A percentile compares a stretch with the other conserved stretches of the same genome.
Evolutionary conservation across 371 early-diverging fungal species (phyloP).

Genomic region (Globomyces sp.): DNA sequence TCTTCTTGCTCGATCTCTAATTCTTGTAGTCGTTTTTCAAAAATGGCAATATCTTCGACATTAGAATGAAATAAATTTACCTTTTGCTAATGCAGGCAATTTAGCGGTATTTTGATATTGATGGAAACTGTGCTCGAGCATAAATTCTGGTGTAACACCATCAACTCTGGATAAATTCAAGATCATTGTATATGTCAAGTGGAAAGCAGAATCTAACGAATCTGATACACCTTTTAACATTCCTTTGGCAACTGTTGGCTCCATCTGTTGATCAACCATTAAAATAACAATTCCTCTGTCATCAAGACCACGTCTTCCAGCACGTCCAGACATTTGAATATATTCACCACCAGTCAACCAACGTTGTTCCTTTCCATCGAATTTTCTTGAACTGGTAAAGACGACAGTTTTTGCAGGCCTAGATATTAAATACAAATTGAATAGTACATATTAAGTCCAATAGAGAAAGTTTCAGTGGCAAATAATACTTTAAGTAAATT

Average conservation of each 20-base stretch:
- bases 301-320: constrained; percentile 97
- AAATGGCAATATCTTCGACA: constrained; percentile 39
- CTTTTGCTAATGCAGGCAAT: constrained; percentile 73
- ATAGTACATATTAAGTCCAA: constrained; percentile 96
- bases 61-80: constrained; percentile 29
- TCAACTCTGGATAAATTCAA: constrained; percentile 98
- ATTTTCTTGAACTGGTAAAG: constrained; percentile 97
- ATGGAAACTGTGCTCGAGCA: constrained; percentile 94
- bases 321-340: constrained; percentile 99
- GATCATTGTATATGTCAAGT: constrained; percentile 99
- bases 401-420: constrained; percentile 98
- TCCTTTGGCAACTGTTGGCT: constrained; percentile 85
- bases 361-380: constrained; percentile 89
- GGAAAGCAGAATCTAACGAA: constrained; percentile 95
- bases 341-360: constrained; percentile 98
- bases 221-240: constrained; percentile 97
- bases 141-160: constrained; percentile 91
- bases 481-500: constrained; percentile 97
- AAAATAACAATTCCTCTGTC: constrained; percentile 97
- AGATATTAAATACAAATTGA: too few species aligned
- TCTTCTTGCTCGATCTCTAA: constrained; percentile 71
- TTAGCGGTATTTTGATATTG: constrained; percentile 93
- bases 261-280: constrained; percentile 97
- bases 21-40: constrained; percentile 57
- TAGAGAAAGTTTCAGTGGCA: constrained; percentile 99